These are phyloP conservation scores for Rhizophagus prolifer DNA, from an alignment of 192 early-diverging fungal species.

Conservation along the genomic window DNA sequence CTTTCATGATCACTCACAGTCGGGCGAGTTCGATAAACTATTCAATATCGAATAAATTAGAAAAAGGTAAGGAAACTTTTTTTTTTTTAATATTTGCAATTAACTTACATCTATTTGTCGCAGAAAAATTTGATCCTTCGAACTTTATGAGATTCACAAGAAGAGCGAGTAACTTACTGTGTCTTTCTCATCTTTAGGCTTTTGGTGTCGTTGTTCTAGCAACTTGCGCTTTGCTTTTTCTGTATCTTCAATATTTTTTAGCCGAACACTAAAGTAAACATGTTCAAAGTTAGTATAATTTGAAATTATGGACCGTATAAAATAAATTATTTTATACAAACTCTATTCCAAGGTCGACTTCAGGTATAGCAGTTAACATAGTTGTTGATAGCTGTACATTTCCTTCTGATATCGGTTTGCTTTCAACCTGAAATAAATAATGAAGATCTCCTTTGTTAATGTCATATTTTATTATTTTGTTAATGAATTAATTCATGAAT, in stretches of 20 bases:
- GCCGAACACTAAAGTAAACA: conserved; percentile 41
- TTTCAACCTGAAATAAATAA: conserved; percentile 45
- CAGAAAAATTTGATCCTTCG: conserved; percentile 16
- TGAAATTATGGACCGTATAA: neutral
- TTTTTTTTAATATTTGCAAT: conserved; percentile 29
- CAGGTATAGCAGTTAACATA: conserved; percentile 91
- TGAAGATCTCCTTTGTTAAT: too few species aligned
- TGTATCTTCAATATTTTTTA: conserved; percentile 82
- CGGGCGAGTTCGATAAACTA: conserved; percentile 29
- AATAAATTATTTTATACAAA: conserved; percentile 39
- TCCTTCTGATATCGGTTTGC: conserved; percentile 75
- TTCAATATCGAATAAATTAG: neutral
- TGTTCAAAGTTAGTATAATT: neutral
- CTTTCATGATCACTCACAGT: conserved; percentile 24
- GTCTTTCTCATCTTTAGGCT: conserved; percentile 29
- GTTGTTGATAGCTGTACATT: conserved; percentile 82
- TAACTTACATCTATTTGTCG: conserved; percentile 30
- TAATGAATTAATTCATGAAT: too few species aligned
- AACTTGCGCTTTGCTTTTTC: conserved; percentile 70
- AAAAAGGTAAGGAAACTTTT: conserved; percentile 26
- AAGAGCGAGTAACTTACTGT: conserved; percentile 27
- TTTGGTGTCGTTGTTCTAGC: conserved; percentile 42
- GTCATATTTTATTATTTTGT: too few species aligned
- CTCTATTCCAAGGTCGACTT: conserved; percentile 85
- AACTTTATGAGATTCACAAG: conserved; percentile 2